Evolutionary conservation across 495 filamentous ascomycete species (phyloP).

Genomic region (Parmelia sp.): DNA sequence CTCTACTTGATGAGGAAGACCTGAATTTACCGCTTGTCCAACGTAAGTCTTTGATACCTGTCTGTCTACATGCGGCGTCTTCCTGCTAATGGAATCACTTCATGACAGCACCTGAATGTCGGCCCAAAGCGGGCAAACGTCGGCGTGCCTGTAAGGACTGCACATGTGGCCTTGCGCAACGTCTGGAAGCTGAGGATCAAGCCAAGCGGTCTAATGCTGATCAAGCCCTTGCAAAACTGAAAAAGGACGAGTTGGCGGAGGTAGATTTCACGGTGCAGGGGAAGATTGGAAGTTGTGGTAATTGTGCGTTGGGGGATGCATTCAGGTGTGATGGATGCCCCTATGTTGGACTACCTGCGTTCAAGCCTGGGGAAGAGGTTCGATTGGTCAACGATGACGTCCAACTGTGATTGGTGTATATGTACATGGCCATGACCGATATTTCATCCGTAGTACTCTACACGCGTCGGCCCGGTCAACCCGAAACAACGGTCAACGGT

Average conservation of each 20-base stretch:
- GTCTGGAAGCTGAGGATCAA: conserved; percentile 34
- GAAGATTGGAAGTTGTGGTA: conserved; percentile 88
- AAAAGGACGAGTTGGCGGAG: conserved; percentile 70
- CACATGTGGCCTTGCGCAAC: conserved; percentile 69
- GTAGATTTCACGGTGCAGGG: conserved; percentile 94
- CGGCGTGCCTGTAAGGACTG: conserved; percentile 96
- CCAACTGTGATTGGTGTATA: conserved; percentile 55
- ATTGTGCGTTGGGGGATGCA: conserved; percentile 87
- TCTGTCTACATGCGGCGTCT: not conserved
- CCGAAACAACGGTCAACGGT: too few relatives aligned
- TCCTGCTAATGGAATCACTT: conserved; percentile 6
- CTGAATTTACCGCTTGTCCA: conserved; percentile 62
- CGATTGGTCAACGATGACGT: conserved; percentile 75
- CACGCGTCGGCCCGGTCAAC: too few relatives aligned
- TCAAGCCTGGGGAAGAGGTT: conserved; percentile 95
- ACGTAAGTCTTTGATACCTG: conserved; percentile 50
- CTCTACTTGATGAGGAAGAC: conserved; percentile 76
- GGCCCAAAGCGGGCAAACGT: conserved; percentile 74
- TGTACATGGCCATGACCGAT: not conserved
- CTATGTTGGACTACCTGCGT: conserved; percentile 87
- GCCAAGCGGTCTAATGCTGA: conserved; percentile 48
- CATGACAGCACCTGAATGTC: conserved; percentile 67
- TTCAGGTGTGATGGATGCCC: conserved; percentile 66
- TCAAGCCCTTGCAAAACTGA: conserved; percentile 59
- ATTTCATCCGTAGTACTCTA: too few relatives aligned